A percentile compares a stretch with the other conserved stretches of the same genome.
Evolutionary conservation across 2,329 filamentous ascomycete species (phyloP).

Genomic region (Moelleriella libera): DNA sequence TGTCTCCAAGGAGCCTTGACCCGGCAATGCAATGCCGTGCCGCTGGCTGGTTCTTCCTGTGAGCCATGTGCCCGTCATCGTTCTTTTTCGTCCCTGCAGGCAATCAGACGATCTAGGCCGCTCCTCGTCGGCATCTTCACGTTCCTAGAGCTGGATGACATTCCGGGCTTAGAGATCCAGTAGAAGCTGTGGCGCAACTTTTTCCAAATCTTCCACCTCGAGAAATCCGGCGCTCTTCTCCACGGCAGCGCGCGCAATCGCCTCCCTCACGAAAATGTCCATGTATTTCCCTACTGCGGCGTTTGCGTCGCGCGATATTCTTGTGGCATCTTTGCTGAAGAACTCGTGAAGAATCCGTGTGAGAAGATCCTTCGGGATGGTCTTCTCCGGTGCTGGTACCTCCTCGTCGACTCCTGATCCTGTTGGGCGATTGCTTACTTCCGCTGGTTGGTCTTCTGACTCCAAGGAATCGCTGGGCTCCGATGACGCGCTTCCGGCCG

Average conservation of each 20-base stretch:
- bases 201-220: slow-evolving; percentile 84
- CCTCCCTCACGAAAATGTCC: slow-evolving; percentile 82
- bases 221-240: slow-evolving; percentile 59
- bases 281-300: slow-evolving; percentile 69
- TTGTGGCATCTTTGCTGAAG: slow-evolving; percentile 58
- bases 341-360: slow-evolving; percentile 66
- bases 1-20: no score
- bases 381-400: slow-evolving; percentile 22
- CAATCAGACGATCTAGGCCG: not conserved
- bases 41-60: no score
- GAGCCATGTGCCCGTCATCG: not conserved
- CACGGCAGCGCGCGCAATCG: slow-evolving; percentile 63
- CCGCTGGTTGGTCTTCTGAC: slow-evolving; percentile 15
- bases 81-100: not conserved
- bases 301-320: slow-evolving; percentile 67
- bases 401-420: slow-evolving; percentile 14
- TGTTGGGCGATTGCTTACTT: slow-evolving; percentile 6
- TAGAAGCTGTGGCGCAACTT: slow-evolving; percentile 69
- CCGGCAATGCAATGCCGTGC: no score
- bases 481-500: slow-evolving; percentile 10
- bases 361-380: slow-evolving; percentile 60
- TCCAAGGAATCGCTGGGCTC: slow-evolving; percentile 21
- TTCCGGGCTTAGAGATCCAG: slow-evolving; percentile 56
- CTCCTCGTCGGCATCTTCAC: not conserved
- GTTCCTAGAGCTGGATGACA: not conserved